Conservation (phyloP, 2,329 filamentous ascomycete genomes). For the Pseudogymnoascus sp. region DNA sequence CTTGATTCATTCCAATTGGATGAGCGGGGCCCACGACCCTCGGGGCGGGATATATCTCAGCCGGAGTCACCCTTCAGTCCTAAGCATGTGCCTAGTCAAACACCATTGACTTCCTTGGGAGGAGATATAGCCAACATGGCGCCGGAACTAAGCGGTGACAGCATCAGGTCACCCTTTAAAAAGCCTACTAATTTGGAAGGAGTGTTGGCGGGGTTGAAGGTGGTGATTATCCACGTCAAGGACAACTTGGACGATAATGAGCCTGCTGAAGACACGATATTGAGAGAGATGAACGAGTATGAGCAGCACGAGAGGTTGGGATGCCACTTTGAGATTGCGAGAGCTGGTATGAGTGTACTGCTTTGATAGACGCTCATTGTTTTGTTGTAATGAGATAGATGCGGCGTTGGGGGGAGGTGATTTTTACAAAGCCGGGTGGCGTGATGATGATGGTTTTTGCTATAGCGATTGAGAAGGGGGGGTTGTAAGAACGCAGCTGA, state of each 20-base stretch:
- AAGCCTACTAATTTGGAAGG: constrained; percentile 2
- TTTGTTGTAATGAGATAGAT: background rate
- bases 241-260: constrained; percentile 71
- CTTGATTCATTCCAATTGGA: background rate
- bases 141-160: background rate
- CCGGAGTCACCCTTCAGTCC: background rate
- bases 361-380: background rate
- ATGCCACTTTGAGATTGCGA: constrained; percentile 70
- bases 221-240: constrained; percentile 93
- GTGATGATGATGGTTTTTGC: background rate
- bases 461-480: background rate
- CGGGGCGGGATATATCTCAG: background rate
- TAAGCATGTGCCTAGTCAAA: background rate
- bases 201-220: constrained; percentile 59
- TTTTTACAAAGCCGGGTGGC: background rate
- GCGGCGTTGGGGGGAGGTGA: background rate
- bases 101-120: background rate
- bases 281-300: constrained; percentile 60
- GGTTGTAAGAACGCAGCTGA: background rate
- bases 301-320: constrained; percentile 54
- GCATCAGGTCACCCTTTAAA: background rate
- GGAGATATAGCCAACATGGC: background rate
- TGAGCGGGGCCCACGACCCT: background rate
- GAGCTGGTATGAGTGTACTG: constrained; percentile 51
- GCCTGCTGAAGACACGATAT: constrained; percentile 56